These are phyloP conservation scores for Spiromastix sp. DNA, from an alignment of 2,329 filamentous ascomycete genomes.

Conservation along the genomic window DNA sequence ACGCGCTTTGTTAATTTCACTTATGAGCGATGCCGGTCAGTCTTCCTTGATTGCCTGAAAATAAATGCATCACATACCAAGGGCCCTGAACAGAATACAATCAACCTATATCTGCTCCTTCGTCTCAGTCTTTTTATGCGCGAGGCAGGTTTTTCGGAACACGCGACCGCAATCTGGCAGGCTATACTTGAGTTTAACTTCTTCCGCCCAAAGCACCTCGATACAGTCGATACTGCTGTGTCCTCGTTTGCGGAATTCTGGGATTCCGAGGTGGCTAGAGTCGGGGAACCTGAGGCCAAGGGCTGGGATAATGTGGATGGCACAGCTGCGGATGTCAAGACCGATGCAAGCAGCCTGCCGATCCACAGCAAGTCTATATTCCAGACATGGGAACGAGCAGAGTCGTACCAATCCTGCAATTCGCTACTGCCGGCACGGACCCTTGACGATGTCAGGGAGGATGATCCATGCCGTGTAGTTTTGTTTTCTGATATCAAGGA, in stretches of 20 bases:
- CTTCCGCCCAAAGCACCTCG: slow-evolving; percentile 40
- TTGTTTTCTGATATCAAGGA: slow-evolving; percentile 66
- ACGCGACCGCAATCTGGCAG: slow-evolving; percentile 75
- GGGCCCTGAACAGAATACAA: slow-evolving; percentile 16
- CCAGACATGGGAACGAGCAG: slow-evolving; percentile 40
- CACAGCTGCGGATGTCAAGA: slow-evolving; percentile 24
- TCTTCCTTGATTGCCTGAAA: slow-evolving; percentile 49
- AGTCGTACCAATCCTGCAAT: slow-evolving; percentile 39
- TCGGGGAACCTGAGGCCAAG: slow-evolving; percentile 61
- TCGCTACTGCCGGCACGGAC: slow-evolving; percentile 59
- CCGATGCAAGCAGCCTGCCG: slow-evolving; percentile 14
- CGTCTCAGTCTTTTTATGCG: slow-evolving; percentile 63
- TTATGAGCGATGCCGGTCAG: slow-evolving; percentile 53
- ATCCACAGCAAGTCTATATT: slow-evolving; percentile 25
- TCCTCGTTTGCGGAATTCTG: slow-evolving; percentile 63
- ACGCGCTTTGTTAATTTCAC: slow-evolving; percentile 56
- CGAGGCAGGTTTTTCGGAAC: slow-evolving; percentile 68
- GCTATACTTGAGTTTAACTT: slow-evolving; percentile 63
- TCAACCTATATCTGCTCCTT: slow-evolving; percentile 61
- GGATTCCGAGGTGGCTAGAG: slow-evolving; percentile 70
- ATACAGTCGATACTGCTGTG: slow-evolving; percentile 12
- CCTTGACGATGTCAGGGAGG: slow-evolving; percentile 61
- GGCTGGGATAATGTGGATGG: slow-evolving; percentile 50
- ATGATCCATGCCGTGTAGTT: slow-evolving; percentile 74
- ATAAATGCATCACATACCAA: slow-evolving; percentile 20